phyloP scores from a whole-genome alignment of 495 filamentous ascomycete species.

The Bryoglossum gracile region DNA sequence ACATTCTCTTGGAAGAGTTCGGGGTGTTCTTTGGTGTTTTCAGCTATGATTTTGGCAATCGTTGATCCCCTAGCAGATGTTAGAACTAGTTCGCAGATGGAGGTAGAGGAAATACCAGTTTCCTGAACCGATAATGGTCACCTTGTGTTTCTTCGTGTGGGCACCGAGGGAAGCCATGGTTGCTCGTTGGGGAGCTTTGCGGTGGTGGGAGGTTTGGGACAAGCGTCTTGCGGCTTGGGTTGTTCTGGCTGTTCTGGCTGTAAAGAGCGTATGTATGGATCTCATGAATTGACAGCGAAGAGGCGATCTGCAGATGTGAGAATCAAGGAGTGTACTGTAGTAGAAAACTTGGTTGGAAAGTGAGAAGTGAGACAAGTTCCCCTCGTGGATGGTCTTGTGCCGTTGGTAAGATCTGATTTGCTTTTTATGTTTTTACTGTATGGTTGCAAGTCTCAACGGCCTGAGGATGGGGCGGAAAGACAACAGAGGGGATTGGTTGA shows the following conservation, averaged over 20 bases:
- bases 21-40: constrained; percentile 72
- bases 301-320: too few relatives aligned
- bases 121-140: constrained; percentile 88
- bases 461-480: too few relatives aligned
- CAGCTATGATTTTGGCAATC: constrained; percentile 93
- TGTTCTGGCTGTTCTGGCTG: constrained; percentile 4
- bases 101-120: constrained; percentile 64
- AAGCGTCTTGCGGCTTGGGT: constrained; percentile 10
- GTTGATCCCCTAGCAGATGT: constrained; percentile 69
- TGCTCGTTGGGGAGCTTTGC: constrained; percentile 10
- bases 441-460: too few relatives aligned
- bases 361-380: too few relatives aligned
- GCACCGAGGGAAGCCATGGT: constrained; percentile 32
- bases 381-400: too few relatives aligned
- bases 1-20: constrained; percentile 81
- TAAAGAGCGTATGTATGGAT: too few relatives aligned
- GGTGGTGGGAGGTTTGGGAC: constrained; percentile 10
- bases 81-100: constrained; percentile 7
- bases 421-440: too few relatives aligned
- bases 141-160: constrained; percentile 71
- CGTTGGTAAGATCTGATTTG: too few relatives aligned
- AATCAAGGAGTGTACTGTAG: too few relatives aligned
- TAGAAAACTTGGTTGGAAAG: too few relatives aligned
- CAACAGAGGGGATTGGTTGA: too few relatives aligned
- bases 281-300: too few relatives aligned